Conservation (phyloP, 2,329 filamentous ascomycete species). For the Stachybotrys echinatus region DNA sequence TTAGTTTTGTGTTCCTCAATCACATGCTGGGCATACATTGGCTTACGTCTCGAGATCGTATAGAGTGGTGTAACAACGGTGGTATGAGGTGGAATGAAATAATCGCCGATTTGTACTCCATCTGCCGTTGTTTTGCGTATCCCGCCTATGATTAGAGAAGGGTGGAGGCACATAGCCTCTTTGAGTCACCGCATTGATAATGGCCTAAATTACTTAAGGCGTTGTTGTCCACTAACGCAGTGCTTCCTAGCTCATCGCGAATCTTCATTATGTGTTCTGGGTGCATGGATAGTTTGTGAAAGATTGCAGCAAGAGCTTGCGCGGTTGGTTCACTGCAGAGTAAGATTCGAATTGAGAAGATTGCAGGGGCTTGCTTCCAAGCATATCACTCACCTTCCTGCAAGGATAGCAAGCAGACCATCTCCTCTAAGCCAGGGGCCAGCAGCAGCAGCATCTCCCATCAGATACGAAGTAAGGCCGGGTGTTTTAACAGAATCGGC, state of each 20-base stretch:
- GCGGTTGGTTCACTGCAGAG: conserved; percentile 2
- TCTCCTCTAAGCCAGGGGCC: conserved; percentile 18
- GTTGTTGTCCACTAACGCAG: too few relatives aligned
- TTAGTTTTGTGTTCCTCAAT: background rate
- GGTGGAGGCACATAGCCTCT: conserved; percentile 31
- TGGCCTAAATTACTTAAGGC: too few relatives aligned
- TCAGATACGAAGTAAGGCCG: too few relatives aligned
- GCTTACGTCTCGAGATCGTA: conserved; percentile 27
- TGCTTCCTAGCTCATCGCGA: too few relatives aligned
- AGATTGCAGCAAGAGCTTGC: too few relatives aligned
- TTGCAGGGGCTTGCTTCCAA: too few relatives aligned
- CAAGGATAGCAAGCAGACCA: conserved; percentile 21
- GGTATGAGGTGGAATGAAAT: conserved; percentile 11
- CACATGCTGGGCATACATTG: background rate
- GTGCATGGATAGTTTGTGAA: too few relatives aligned
- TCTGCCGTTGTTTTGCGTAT: conserved; percentile 29
- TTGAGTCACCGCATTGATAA: too few relatives aligned
- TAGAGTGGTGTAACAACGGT: conserved; percentile 12
- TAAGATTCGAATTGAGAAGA: background rate
- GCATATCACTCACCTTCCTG: conserved; percentile 19
- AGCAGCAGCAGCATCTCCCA: too few relatives aligned
- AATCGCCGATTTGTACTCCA: conserved; percentile 19
- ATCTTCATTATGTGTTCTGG: too few relatives aligned
- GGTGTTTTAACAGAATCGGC: background rate
- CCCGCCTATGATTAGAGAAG: conserved; percentile 27